phyloP scores from a whole-genome alignment of 164 flowering plant genomes.

The Hamamelis virginiana region DNA sequence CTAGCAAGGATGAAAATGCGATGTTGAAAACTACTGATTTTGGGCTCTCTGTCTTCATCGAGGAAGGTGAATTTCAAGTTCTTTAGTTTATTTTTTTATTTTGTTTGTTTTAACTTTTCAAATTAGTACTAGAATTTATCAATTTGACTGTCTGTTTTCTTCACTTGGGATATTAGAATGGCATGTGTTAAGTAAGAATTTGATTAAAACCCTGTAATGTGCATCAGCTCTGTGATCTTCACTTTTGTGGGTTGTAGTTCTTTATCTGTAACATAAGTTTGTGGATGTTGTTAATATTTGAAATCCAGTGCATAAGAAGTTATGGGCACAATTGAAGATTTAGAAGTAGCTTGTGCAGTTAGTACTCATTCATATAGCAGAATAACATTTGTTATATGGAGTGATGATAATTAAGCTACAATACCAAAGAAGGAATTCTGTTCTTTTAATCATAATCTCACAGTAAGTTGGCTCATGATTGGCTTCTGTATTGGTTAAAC shows the following conservation, averaged over 20 bases:
- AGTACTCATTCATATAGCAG: too few relatives aligned
- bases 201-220: neutral
- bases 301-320: too few relatives aligned
- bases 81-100: neutral
- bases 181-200: neutral
- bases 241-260: neutral
- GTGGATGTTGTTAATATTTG: too few relatives aligned
- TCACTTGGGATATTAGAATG: neutral
- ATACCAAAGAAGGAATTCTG: too few relatives aligned
- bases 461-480: too few relatives aligned
- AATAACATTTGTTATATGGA: too few relatives aligned
- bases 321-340: too few relatives aligned
- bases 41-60: constrained; percentile 79
- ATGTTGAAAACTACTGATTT: constrained; percentile 77
- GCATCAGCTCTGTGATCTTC: neutral
- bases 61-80: constrained; percentile 53
- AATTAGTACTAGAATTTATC: neutral
- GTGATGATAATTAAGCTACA: too few relatives aligned
- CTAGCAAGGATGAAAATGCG: constrained; percentile 53
- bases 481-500: too few relatives aligned
- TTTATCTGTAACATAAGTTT: too few relatives aligned
- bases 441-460: too few relatives aligned
- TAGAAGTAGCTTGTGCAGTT: too few relatives aligned
- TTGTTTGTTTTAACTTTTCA: neutral
- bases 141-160: neutral